These are phyloP conservation scores for Aspergillus quadricinctus DNA, from an alignment of 2,329 filamentous ascomycete genomes.

Conservation along the genomic window DNA sequence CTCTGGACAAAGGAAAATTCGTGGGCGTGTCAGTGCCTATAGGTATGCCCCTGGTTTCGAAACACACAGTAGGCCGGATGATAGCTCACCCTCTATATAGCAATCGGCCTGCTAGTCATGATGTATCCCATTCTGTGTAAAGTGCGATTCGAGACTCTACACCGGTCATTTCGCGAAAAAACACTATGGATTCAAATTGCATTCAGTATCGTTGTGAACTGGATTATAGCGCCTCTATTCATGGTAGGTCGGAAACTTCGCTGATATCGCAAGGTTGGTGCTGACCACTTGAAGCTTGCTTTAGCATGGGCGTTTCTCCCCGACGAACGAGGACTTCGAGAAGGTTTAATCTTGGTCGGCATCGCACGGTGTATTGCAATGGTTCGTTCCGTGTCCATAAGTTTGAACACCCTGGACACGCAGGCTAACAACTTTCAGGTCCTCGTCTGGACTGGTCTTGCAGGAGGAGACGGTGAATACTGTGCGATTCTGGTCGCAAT, in stretches of 20 bases:
- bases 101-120: constrained; percentile 79
- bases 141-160: constrained; percentile 71
- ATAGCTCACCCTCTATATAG: constrained; percentile 40
- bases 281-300: constrained; percentile 37
- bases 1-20: constrained; percentile 66
- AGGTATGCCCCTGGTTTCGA: constrained; percentile 37
- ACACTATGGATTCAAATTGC: constrained; percentile 71
- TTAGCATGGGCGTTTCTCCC: constrained; percentile 51
- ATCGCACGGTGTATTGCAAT: constrained; percentile 85
- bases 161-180: constrained; percentile 58
- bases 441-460: constrained; percentile 73
- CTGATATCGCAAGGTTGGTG: not conserved
- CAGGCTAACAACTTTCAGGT: constrained; percentile 35
- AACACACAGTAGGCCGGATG: not conserved
- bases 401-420: not conserved
- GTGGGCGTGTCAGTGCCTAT: constrained; percentile 66
- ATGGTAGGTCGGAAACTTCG: constrained; percentile 55
- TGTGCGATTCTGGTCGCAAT: constrained; percentile 75
- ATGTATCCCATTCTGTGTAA: constrained; percentile 94
- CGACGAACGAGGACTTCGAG: constrained; percentile 47
- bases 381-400: constrained; percentile 46
- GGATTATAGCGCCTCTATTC: constrained; percentile 74
- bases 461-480: constrained; percentile 74
- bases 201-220: constrained; percentile 74
- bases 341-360: constrained; percentile 76